Conservation (phyloP, 2,329 filamentous ascomycete genomes). For the Alternaria metachromatica region DNA sequence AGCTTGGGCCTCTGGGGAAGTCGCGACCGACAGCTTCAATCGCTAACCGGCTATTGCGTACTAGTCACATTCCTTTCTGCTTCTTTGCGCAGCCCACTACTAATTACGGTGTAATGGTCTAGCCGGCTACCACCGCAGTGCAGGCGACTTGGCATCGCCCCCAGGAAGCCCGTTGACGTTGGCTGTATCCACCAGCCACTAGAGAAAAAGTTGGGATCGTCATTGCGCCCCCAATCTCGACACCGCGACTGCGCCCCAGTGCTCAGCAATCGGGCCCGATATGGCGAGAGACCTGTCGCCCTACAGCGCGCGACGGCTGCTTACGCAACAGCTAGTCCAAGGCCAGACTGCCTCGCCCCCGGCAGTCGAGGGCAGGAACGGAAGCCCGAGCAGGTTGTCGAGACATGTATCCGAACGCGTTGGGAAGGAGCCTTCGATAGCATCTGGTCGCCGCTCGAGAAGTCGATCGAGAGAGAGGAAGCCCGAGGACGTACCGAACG, state of each 20-base stretch:
- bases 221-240: slow-evolving; percentile 13
- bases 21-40: slow-evolving; percentile 6
- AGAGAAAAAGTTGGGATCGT: slow-evolving; percentile 14
- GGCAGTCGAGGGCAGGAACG: slow-evolving; percentile 20
- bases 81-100: neutral
- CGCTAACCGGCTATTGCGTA: neutral
- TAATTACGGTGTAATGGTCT: slow-evolving; percentile 9
- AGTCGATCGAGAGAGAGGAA: slow-evolving; percentile 22
- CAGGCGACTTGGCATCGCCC: slow-evolving; percentile 3
- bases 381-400: slow-evolving; percentile 14
- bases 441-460: slow-evolving; percentile 18
- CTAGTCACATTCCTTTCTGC: neutral
- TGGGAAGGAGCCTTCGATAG: slow-evolving; percentile 15
- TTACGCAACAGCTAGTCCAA: slow-evolving; percentile 35
- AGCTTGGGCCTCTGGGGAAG: slow-evolving; percentile 19
- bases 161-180: slow-evolving; percentile 4
- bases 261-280: slow-evolving; percentile 7
- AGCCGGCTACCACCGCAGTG: slow-evolving; percentile 6
- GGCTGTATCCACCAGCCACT: neutral
- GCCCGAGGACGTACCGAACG: slow-evolving; percentile 17
- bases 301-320: slow-evolving; percentile 39
- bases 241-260: slow-evolving; percentile 6
- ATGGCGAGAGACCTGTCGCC: slow-evolving; percentile 42
- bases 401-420: slow-evolving; percentile 17
- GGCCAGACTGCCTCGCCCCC: slow-evolving; percentile 22